phyloP scores from a whole-genome alignment of 2,329 filamentous ascomycete genomes.

The Pestalotiopsis sp. region DNA sequence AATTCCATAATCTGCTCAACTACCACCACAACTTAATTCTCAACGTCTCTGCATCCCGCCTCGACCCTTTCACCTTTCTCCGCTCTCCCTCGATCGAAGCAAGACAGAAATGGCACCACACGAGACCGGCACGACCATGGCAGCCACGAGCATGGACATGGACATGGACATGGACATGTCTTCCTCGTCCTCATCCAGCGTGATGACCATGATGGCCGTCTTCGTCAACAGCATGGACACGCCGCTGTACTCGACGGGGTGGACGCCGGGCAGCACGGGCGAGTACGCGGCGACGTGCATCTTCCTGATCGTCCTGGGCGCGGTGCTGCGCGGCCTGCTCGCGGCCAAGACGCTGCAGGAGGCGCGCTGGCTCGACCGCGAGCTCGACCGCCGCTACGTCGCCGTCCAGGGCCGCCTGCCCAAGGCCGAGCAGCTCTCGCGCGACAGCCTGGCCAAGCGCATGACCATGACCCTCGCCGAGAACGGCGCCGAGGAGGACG shows the following conservation, averaged over 20 bases:
- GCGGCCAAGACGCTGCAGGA: conserved; percentile 69
- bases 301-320: conserved; percentile 79
- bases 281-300: conserved; percentile 89
- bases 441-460: conserved; percentile 64
- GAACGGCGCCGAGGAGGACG: conserved; percentile 80
- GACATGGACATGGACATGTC: conserved; percentile 29
- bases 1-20: neutral
- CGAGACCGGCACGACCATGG: neutral
- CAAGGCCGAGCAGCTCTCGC: conserved; percentile 60
- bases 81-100: neutral
- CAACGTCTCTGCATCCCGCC: neutral
- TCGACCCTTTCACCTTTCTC: neutral
- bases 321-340: conserved; percentile 69
- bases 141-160: conserved; percentile 20
- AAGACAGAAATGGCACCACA: neutral
- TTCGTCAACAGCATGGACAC: conserved; percentile 61
- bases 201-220: conserved; percentile 47
- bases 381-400: conserved; percentile 76
- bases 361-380: conserved; percentile 68
- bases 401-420: conserved; percentile 67
- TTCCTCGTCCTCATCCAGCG: conserved; percentile 17
- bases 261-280: conserved; percentile 72
- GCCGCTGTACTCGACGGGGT: conserved; percentile 62
- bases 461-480: conserved; percentile 63
- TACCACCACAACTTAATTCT: neutral